phyloP scores from a whole-genome alignment of 2,329 filamentous ascomycete genomes.

The Hysterium pulicare region DNA sequence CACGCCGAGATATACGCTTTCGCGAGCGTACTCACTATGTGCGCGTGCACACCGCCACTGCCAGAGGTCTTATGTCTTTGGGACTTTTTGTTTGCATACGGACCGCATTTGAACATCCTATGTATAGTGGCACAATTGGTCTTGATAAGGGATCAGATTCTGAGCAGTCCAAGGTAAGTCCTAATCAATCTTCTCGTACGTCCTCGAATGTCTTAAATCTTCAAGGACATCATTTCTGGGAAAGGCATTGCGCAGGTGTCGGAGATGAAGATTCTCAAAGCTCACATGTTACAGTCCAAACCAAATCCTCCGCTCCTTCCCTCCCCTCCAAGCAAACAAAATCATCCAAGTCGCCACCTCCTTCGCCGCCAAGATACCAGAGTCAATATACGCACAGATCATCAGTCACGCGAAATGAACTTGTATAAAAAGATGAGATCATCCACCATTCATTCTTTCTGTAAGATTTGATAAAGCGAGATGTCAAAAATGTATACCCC shows the following conservation, averaged over 20 bases:
- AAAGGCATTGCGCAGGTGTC: background rate
- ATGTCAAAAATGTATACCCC: no score
- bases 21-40: conserved; percentile 88
- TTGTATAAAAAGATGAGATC: no score
- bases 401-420: conserved; percentile 77
- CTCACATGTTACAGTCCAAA: conserved; percentile 64
- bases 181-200: background rate
- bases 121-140: conserved; percentile 96
- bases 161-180: conserved; percentile 76
- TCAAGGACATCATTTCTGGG: no score
- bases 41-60: conserved; percentile 90
- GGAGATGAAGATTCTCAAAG: background rate
- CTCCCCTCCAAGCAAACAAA: conserved; percentile 74
- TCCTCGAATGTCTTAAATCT: no score
- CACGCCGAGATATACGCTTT: conserved; percentile 96
- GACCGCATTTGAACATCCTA: conserved; percentile 88
- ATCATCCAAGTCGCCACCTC: conserved; percentile 83
- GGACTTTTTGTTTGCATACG: conserved; percentile 97
- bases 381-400: conserved; percentile 86
- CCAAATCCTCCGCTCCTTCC: conserved; percentile 84
- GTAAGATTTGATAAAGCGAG: no score
- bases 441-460: no score
- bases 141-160: conserved; percentile 77
- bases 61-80: conserved; percentile 90
- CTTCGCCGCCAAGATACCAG: conserved; percentile 84